phyloP scores from a whole-genome alignment of 345 rosid genomes.

The Reutealis trisperma region DNA sequence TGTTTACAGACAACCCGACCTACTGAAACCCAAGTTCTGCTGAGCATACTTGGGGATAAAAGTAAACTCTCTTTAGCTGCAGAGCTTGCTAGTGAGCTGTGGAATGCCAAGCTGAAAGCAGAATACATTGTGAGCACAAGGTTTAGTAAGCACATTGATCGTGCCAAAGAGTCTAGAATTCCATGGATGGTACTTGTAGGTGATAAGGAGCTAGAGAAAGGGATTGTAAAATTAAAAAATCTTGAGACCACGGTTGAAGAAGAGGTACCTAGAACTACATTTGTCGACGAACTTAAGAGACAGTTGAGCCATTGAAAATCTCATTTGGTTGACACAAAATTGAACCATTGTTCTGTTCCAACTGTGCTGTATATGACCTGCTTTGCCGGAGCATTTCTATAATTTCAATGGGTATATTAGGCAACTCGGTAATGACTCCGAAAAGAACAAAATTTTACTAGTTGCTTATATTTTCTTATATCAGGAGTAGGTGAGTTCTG shows the following conservation, averaged over 20 bases:
- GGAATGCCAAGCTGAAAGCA: constrained; percentile 66
- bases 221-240: constrained; percentile 62
- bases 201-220: constrained; percentile 56
- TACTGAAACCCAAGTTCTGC: constrained; percentile 74
- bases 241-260: constrained; percentile 50
- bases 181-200: constrained; percentile 76
- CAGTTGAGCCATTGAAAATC: constrained; percentile 19
- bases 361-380: no score
- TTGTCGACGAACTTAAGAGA: constrained; percentile 49
- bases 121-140: constrained; percentile 66
- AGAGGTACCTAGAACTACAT: constrained; percentile 41
- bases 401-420: neutral
- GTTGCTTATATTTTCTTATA: neutral
- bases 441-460: neutral
- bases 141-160: constrained; percentile 55
- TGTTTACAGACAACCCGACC: constrained; percentile 56
- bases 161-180: constrained; percentile 48
- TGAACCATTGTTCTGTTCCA: neutral
- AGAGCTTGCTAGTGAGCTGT: constrained; percentile 61
- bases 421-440: neutral
- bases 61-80: constrained; percentile 52
- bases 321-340: neutral
- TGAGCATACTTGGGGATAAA: constrained; percentile 55
- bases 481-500: neutral
- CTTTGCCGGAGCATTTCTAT: neutral